A percentile compares a stretch with the other conserved stretches of the same genome.
Evolutionary conservation across 73 alveolate species (phyloP).

Genomic region (Diophrys sp.): DNA sequence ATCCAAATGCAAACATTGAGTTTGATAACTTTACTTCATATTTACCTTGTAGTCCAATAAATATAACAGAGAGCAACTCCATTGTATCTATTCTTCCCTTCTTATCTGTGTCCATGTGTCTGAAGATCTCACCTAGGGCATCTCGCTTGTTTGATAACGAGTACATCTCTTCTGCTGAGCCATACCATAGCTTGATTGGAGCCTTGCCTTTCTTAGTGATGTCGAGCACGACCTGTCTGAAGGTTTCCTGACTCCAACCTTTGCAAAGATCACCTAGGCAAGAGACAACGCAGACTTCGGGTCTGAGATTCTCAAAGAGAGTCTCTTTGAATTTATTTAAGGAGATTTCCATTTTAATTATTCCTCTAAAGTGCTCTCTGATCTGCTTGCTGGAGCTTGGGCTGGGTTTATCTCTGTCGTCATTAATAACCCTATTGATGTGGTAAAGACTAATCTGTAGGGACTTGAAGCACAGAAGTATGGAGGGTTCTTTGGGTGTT

Average conservation of each 20-base stretch:
- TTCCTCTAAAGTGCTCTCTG: constrained; percentile 27
- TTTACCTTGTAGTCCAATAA: constrained; percentile 37
- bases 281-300: not conserved
- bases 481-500: constrained; percentile 71
- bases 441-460: constrained; percentile 80
- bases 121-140: constrained; percentile 36
- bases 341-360: not conserved
- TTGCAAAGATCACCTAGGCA: constrained; percentile 40
- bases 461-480: constrained; percentile 84
- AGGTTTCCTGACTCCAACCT: constrained; percentile 73
- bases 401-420: constrained; percentile 88
- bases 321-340: not conserved
- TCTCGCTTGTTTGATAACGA: constrained; percentile 34
- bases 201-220: constrained; percentile 54
- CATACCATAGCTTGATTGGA: constrained; percentile 56
- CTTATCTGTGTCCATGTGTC: constrained; percentile 24
- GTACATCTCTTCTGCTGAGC: constrained; percentile 55
- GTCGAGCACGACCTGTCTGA: constrained; percentile 44
- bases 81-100: constrained; percentile 56
- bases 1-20: constrained; percentile 46
- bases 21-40: constrained; percentile 32
- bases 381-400: constrained; percentile 82
- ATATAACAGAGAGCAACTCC: constrained; percentile 43
- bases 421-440: constrained; percentile 88
- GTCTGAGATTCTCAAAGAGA: not conserved